Percentiles rank a stretch among this genome's conserved stretches.
Evolutionary conservation across 176 grass and related monocot species (phyloP).

Genomic region (Otatea glauca): DNA sequence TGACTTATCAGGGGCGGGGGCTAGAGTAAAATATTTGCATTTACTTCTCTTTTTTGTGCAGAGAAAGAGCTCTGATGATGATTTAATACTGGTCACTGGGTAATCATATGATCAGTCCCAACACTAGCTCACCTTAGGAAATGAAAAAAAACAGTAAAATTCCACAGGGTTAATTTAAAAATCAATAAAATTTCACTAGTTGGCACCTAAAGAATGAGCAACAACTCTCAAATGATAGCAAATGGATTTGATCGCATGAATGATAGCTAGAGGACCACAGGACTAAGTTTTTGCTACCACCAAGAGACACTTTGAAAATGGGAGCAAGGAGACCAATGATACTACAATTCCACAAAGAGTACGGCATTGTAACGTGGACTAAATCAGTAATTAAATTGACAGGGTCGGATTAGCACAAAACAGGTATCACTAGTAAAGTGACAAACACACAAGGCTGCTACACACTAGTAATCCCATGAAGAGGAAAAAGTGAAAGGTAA

Average conservation of each 20-base stretch:
- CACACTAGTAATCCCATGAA: neutral
- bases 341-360: neutral
- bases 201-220: neutral
- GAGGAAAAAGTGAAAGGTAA: neutral
- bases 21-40: neutral
- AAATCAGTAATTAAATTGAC: constrained; percentile 3
- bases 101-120: neutral
- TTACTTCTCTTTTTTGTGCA: neutral
- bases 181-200: neutral
- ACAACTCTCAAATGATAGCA: neutral
- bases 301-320: constrained; percentile 11
- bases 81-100: neutral
- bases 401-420: constrained; percentile 46
- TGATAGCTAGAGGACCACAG: neutral
- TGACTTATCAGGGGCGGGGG: constrained; percentile 2
- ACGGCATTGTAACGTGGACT: neutral
- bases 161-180: neutral
- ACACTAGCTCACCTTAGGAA: neutral
- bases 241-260: neutral
- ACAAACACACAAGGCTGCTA: neutral
- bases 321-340: constrained; percentile 8
- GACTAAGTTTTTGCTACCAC: neutral
- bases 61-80: neutral
- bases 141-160: neutral
- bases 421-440: neutral